Percentiles rank a stretch among this genome's conserved stretches.
phyloP scores from a whole-genome alignment of 768 basidiomycete genomes.

The Pisolithus tinctorius region DNA sequence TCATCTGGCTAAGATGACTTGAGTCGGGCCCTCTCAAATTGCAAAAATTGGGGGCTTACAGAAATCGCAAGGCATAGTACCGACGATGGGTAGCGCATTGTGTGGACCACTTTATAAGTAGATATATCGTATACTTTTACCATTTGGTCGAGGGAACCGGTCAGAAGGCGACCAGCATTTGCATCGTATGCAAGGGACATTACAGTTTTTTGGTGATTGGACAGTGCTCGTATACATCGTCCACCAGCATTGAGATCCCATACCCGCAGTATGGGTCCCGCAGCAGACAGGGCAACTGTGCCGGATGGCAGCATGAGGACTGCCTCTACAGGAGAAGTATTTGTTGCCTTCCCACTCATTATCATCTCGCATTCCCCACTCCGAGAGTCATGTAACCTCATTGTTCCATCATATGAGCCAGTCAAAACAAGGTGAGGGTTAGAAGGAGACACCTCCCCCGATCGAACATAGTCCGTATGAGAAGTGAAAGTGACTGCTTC shows the following conservation, averaged over 20 bases:
- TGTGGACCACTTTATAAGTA: conserved; percentile 92
- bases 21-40: conserved; percentile 4
- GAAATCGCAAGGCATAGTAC: conserved; percentile 87
- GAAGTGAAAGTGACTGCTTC: conserved; percentile 70
- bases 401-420: conserved; percentile 91
- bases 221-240: conserved; percentile 82
- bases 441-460: conserved; percentile 78
- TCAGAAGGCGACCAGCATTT: conserved; percentile 70
- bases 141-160: conserved; percentile 93
- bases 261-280: conserved; percentile 87
- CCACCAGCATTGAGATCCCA: conserved; percentile 96
- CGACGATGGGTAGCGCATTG: conserved; percentile 96
- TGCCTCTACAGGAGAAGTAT: conserved; percentile 71
- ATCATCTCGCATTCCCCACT: conserved; percentile 80
- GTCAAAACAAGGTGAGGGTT: conserved; percentile 84
- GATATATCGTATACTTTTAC: conserved; percentile 97
- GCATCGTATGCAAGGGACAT: conserved; percentile 82
- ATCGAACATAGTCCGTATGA: conserved; percentile 94
- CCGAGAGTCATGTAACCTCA: conserved; percentile 81
- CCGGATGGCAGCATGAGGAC: conserved; percentile 90
- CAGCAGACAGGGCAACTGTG: conserved; percentile 75
- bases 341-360: conserved; percentile 44
- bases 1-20: conserved; percentile 70
- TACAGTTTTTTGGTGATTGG: conserved; percentile 97
- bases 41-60: conserved; percentile 40